Evolutionary conservation across 495 filamentous ascomycete genomes (phyloP).

Genomic region (Tricharina praecox): DNA sequence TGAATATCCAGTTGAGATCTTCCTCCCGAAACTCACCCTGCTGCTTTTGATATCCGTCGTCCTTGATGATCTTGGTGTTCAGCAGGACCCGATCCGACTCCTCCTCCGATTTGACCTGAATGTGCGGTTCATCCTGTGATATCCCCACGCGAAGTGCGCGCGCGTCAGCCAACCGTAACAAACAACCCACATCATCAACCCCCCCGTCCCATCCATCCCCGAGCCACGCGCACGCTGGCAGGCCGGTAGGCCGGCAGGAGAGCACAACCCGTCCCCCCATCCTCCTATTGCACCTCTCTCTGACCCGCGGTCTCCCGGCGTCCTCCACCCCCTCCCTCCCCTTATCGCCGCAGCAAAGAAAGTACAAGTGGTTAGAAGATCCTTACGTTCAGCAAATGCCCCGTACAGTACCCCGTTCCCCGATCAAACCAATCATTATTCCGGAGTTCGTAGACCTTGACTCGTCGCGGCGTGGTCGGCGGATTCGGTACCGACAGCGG

Average conservation of each 20-base stretch:
- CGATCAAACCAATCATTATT: slow-evolving; percentile 99
- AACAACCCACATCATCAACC: too few species aligned
- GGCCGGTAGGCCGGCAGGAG: too few species aligned
- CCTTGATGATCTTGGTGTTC: slow-evolving; percentile 78
- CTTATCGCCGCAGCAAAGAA: neutral
- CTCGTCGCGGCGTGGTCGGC: slow-evolving; percentile 73
- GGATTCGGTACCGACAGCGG: slow-evolving; percentile 29
- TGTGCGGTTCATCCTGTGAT: slow-evolving; percentile 62
- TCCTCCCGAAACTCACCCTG: slow-evolving; percentile 48
- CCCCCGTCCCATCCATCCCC: too few species aligned
- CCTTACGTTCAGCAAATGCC: slow-evolving; percentile 60
- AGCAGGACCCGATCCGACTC: slow-evolving; percentile 63
- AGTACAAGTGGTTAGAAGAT: too few species aligned
- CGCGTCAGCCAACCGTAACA: too few species aligned
- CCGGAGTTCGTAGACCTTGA: slow-evolving; percentile 96
- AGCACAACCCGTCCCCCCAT: too few species aligned
- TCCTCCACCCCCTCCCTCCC: neutral
- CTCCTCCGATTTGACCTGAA: slow-evolving; percentile 88
- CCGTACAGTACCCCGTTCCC: slow-evolving; percentile 88
- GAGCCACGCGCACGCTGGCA: too few species aligned
- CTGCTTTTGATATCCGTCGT: slow-evolving; percentile 96
- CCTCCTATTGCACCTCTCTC: too few species aligned
- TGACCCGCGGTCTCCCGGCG: too few species aligned
- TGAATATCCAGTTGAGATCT: neutral
- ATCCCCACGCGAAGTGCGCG: too few species aligned